Percentiles rank a stretch among this genome's conserved stretches.
These are phyloP conservation scores for Pythium grandisporangium DNA, from an alignment of 352 stramenopile species.

Conservation along the genomic window DNA sequence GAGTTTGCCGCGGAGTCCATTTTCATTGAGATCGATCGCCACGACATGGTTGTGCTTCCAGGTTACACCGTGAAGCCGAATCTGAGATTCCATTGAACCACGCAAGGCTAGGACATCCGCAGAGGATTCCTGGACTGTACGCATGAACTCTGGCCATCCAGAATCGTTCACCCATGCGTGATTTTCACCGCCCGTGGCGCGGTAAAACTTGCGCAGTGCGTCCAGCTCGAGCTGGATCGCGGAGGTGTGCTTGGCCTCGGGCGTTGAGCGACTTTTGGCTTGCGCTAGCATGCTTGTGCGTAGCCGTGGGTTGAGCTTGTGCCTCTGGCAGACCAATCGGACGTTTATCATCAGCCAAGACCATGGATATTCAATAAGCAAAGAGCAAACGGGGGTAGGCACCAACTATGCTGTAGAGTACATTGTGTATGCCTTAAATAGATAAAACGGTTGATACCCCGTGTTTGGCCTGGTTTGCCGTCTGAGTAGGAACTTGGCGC, in stretches of 20 bases:
- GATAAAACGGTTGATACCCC: too few species aligned
- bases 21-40: conserved; percentile 35
- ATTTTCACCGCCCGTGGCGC: conserved; percentile 20
- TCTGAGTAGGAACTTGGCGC: too few species aligned
- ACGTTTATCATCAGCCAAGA: too few species aligned
- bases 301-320: too few species aligned
- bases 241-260: conserved; percentile 18
- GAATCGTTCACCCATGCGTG: conserved; percentile 23
- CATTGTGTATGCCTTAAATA: too few species aligned
- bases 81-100: conserved; percentile 22
- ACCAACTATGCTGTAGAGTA: too few species aligned
- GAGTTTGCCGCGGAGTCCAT: conserved; percentile 36
- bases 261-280: too few species aligned
- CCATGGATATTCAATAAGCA: too few species aligned
- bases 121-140: conserved; percentile 8
- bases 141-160: conserved; percentile 24
- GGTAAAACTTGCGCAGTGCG: conserved; percentile 31
- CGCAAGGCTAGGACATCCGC: conserved; percentile 12
- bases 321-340: too few species aligned
- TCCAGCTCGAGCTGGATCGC: conserved; percentile 34
- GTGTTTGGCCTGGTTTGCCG: conserved; percentile 7
- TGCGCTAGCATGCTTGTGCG: too few species aligned
- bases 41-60: conserved; percentile 62
- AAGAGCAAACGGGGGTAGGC: too few species aligned
- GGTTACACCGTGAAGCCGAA: conserved; percentile 28